Percentiles rank a stretch among this genome's conserved stretches.
phyloP scores from a whole-genome alignment of 2,329 filamentous ascomycete genomes.

The Fusarium lyarnte region DNA sequence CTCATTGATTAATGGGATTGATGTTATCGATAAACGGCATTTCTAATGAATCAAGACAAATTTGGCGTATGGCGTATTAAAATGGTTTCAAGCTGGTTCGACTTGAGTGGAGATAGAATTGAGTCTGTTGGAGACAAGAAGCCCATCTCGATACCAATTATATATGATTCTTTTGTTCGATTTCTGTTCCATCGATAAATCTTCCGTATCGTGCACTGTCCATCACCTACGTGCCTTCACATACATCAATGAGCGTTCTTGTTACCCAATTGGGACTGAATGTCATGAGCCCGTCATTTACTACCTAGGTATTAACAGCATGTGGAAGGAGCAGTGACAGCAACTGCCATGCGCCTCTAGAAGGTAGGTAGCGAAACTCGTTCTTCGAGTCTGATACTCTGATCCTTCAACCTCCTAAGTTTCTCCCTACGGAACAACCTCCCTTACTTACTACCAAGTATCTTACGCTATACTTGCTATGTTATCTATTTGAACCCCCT shows the following conservation, averaged over 20 bases:
- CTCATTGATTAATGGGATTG: constrained; percentile 65
- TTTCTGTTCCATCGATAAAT: background rate
- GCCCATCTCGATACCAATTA: constrained; percentile 41
- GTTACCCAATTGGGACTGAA: background rate
- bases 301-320: too few relatives aligned
- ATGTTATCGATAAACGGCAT: constrained; percentile 9
- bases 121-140: constrained; percentile 28
- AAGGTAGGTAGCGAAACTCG: background rate
- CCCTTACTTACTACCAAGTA: background rate
- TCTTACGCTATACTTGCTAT: background rate
- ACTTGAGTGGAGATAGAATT: constrained; percentile 39
- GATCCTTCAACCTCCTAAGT: background rate
- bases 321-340: background rate
- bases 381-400: too few relatives aligned
- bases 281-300: background rate
- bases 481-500: background rate
- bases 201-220: background rate
- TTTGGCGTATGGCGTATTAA: constrained; percentile 42
- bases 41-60: constrained; percentile 40
- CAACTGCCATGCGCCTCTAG: background rate
- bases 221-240: background rate
- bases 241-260: background rate
- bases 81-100: constrained; percentile 36
- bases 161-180: constrained; percentile 18
- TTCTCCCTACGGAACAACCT: background rate